These are phyloP conservation scores for Pezicula carpinea DNA, from an alignment of 2,329 filamentous ascomycete genomes.

Conservation along the genomic window DNA sequence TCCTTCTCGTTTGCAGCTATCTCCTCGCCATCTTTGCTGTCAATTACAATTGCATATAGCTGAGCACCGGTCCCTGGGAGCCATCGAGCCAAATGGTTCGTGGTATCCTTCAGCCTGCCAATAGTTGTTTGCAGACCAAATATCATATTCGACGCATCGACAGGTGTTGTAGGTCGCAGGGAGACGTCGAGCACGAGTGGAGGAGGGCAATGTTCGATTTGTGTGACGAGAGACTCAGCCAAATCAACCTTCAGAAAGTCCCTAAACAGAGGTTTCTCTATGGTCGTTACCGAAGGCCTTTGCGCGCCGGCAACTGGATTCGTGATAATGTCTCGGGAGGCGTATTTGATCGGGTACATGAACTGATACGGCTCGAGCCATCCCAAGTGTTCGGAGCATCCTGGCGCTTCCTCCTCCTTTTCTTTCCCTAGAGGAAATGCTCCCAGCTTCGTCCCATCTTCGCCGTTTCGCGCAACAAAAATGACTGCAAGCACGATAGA, in stretches of 20 bases:
- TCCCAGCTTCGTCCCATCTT: conserved; percentile 14
- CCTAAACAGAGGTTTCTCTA: conserved; percentile 24
- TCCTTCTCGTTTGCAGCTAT: conserved; percentile 16
- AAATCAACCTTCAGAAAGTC: conserved; percentile 16
- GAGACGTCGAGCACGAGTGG: conserved; percentile 23
- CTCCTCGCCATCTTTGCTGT: conserved; percentile 16
- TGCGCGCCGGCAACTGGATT: conserved; percentile 9
- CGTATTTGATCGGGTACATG: conserved; percentile 24
- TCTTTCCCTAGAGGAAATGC: conserved; percentile 1
- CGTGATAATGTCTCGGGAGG: conserved; percentile 23
- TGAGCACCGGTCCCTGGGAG: conserved; percentile 24
- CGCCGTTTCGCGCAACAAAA: conserved; percentile 13
- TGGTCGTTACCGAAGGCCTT: conserved; percentile 18
- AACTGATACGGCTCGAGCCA: conserved; percentile 25
- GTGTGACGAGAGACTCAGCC: conserved; percentile 13
- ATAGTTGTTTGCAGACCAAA: conserved; percentile 28
- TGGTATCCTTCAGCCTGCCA: conserved; percentile 22
- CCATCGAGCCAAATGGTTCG: conserved; percentile 27
- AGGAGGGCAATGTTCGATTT: conserved; percentile 17
- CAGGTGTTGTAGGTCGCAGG: conserved; percentile 5
- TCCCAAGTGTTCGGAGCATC: conserved; percentile 20
- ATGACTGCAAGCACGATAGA: conserved; percentile 13
- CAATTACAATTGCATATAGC: conserved; percentile 27
- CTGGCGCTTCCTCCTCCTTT: conserved; percentile 5
- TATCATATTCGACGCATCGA: conserved; percentile 53